Base-by-base conservation (phyloP, 2,329 filamentous ascomycete genomes). In the Epicoccum sorghinum region DNA sequence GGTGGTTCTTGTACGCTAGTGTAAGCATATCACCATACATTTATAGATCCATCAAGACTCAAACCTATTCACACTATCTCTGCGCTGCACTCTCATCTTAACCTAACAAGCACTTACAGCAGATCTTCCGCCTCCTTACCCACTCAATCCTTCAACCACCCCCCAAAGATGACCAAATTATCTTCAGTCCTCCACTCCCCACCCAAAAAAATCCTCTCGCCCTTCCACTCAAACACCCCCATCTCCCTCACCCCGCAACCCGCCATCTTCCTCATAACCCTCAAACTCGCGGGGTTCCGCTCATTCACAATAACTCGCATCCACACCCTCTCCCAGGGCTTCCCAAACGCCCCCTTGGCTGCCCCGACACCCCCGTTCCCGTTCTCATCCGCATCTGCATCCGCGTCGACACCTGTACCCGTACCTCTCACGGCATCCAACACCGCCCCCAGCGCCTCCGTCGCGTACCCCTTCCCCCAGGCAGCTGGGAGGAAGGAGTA, bases 251-350 rank as follows among this genome's bases (percentile, higher is more conserved):
- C 64, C 13, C 62, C 68, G 22, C 43, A 3, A 4, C 4, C 14
- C 7, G 1, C 32, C 13, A 50, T 40, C 50, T 75, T 75, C 5
- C 58, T 52, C 69, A 74, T 65, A 1, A 74, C 71, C n/a, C 60
- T 57, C 49, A 52, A 13, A 47, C 71, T 74, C 14, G 63, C 54
- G 1, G 62, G 59, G 47, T 74, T 74, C n/a, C 59, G 60, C 9
- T 42, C 47, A 54, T 72, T 72, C 18, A 74, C 69, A 44, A 74
- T 62, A 0, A 62, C 68, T 38, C 68, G 49, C n/a, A 74, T 52
- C 52, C 67, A 71, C 3, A 75, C 45, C 18, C 61, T 68, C 12
- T 63, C 47, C 48, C 58, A 72, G 4, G 64, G 62, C 5, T 18
- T 18, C 18, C 18, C 1, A 18, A 18, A 18, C 18, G 18, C 18